Percentiles rank a stretch among this genome's conserved stretches.
Evolutionary conservation across 179 eudicot species (phyloP).

Genomic region (Silene coronaria): DNA sequence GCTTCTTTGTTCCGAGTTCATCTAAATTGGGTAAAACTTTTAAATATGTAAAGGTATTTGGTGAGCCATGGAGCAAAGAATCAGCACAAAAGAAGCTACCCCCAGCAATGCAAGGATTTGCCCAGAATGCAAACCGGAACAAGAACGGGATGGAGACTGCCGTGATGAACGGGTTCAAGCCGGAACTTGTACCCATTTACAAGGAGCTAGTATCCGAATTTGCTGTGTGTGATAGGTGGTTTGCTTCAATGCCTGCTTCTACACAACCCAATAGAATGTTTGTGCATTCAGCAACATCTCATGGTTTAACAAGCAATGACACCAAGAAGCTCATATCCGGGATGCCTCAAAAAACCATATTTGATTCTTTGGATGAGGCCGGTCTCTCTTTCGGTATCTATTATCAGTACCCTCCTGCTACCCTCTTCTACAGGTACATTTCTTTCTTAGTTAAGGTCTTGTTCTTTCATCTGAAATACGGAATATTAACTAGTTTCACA

Average conservation of each 20-base stretch:
- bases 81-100: conserved; percentile 27
- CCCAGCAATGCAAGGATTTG: conserved; percentile 74
- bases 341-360: conserved; percentile 71
- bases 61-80: conserved; percentile 49
- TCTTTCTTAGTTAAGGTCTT: neutral
- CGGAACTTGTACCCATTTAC: conserved; percentile 58
- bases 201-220: conserved; percentile 60
- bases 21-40: neutral
- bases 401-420: conserved; percentile 64
- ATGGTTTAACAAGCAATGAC: conserved; percentile 59
- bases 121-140: conserved; percentile 53
- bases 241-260: conserved; percentile 67
- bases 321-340: conserved; percentile 41
- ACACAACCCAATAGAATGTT: conserved; percentile 79
- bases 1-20: neutral
- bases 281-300: conserved; percentile 75
- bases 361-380: conserved; percentile 58
- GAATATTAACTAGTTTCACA: no score
- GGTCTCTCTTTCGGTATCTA: conserved; percentile 66
- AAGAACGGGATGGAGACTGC: conserved; percentile 42
- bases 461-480: neutral
- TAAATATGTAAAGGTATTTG: conserved; percentile 45
- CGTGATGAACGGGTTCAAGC: conserved; percentile 80
- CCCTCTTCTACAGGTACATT: conserved; percentile 66
- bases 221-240: conserved; percentile 84